Evolutionary conservation across 768 basidiomycete species (phyloP), one percentile per base, ranked within the genome.

Genomic region (Austroboletus eburneus): DNA sequence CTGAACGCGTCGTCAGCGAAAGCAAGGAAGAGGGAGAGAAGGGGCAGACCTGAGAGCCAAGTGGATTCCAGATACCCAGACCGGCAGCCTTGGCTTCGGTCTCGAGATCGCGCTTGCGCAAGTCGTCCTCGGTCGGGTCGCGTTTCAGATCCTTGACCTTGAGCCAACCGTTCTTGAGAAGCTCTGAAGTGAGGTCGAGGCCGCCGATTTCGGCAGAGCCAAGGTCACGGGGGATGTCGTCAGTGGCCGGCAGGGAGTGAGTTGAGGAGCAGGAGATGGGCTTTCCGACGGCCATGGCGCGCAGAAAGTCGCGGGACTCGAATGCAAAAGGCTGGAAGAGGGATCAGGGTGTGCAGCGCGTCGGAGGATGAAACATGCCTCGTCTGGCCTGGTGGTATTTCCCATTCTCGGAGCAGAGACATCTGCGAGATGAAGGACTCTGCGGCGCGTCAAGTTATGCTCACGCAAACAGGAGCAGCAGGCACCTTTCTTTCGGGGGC

Each of bases 161-260:
- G 10, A 81, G 91, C 92, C 92, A 97, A n/a, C 95, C 96, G 50
- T 78, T 80, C 59, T 76, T 80, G 33, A 98, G 75, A n/a, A 95
- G 65, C 61, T 92, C 88, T 0, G 75, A 74, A 4, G 81, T 73
- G 18, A 94, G 66, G 57, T 94, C 91, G 43, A 81, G 63, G 7
- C 85, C 87, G 39, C 72, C 77, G 30, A 90, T 77, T 49, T 89
- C 85, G 16, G 79, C 88, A 23, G 71, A 76, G 23, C 91, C 91
- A 43, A 93, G 73, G 64, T 93, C 92, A 52, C 90, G 85, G 22
- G 81, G 76, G 30, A 77, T 67, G 48, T 89, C 89, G 54, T 89
- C 88, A 48, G 81, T 83, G 27, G 84, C 69, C 9, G 88, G 78
- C 34, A 96, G 71, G 33, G 85, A 83, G 66, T 96, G 91, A 21